A percentile compares a stretch with the other conserved stretches of the same genome.
Evolutionary conservation across 176 grass and related monocot genomes (phyloP).

Genomic region (Panicum miliaceum): DNA sequence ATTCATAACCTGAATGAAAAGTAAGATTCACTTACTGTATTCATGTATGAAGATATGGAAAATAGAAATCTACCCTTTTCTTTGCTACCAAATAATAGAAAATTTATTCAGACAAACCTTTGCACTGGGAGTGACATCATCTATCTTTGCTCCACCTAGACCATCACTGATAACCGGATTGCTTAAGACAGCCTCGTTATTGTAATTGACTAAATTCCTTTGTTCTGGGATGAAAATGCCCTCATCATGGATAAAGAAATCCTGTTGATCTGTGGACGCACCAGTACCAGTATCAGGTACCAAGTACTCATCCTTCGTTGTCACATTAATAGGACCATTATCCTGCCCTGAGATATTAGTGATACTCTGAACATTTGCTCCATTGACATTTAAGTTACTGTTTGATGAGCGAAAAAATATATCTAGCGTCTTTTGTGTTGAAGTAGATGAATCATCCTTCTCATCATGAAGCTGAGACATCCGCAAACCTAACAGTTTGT

Average conservation of each 20-base stretch:
- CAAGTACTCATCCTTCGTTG: conserved; percentile 26
- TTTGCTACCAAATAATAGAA: neutral
- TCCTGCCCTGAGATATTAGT: conserved; percentile 8
- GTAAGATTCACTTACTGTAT: neutral
- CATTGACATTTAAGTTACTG: conserved; percentile 26
- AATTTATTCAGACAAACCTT: conserved; percentile 39
- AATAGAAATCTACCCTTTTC: neutral
- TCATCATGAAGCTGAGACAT: conserved; percentile 87
- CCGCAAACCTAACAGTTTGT: conserved; percentile 62
- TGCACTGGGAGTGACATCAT: neutral
- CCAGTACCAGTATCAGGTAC: conserved; percentile 38
- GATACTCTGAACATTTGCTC: conserved; percentile 13
- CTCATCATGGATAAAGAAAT: conserved; percentile 28
- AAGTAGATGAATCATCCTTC: conserved; percentile 52
- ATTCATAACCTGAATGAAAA: conserved; percentile 37
- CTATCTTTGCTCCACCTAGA: conserved; percentile 15
- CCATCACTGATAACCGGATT: neutral
- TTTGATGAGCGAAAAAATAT: conserved; percentile 52
- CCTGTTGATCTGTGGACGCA: conserved; percentile 34
- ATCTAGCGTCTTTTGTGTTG: conserved; percentile 77
- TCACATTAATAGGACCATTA: neutral
- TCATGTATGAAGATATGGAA: neutral
- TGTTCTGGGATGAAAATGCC: conserved; percentile 49
- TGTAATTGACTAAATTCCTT: conserved; percentile 25
- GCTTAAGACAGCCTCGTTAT: conserved; percentile 4